Evolutionary conservation across 306 rosid species (phyloP), one percentile per base, ranked within the genome.

Genomic region (Trifolium subterraneum): DNA sequence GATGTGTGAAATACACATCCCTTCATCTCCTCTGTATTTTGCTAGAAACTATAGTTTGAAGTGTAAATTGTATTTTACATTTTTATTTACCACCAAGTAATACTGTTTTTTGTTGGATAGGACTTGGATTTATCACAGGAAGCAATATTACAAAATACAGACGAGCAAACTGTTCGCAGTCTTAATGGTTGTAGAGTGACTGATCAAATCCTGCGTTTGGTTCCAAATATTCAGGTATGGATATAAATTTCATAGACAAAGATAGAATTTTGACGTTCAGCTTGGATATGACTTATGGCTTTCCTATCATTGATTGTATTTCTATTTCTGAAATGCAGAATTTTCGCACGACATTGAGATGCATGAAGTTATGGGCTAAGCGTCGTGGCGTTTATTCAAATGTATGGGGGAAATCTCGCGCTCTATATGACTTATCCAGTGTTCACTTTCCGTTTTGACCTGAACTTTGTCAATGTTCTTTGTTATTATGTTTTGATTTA

Each of bases 141-240:
- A 20, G 81, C 89, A 27, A 83, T 90, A 84, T 87, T 94, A 75
- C 96, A 91, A 78, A 75, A 90, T 90, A 81, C 81, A 55, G 98
- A 94, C 82, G 98, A 94, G 48, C 92, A 94, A 83, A 91, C 96
- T 42, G 98, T 94, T 70, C 95, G 95, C 59, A 90, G 97, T 88
- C 89, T 94, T 69, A 94, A 94, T 68, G 98, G 98, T 56, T 90
- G 98, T 84, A 85, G 98, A 74, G 98, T 94, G 65, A 92, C 97
- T 14, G 98, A 94, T 81, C 95, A 85, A 82, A 80, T 94, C 77
- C 76, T 94, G 81, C 92, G 90, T 15, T 78, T 94, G 79, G 98
- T 94, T 84, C 98, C 98, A 74, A 90, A 84, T 83, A 88, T 91
- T 90, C 98, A 91, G 97, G 98, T 90, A 48, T 45, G 33, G 62